These are phyloP conservation scores for Vanrija sp. DNA, from an alignment of 1,284 basidiomycete genomes.

Conservation along the genomic window DNA sequence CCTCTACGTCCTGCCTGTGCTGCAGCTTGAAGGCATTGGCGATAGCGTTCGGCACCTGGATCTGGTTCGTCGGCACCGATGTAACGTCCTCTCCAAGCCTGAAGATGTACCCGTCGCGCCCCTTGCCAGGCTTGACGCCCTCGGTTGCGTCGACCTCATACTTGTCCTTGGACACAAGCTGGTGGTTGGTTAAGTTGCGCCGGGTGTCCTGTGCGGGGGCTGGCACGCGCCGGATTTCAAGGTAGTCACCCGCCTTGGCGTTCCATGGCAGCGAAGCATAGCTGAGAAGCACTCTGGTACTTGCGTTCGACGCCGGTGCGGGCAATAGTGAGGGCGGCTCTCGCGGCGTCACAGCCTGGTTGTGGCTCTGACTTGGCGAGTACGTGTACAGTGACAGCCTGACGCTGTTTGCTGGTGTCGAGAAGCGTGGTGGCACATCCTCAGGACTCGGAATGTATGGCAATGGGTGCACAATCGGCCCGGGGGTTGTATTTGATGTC, in stretches of 20 bases:
- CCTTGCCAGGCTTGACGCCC: slow-evolving; percentile 28
- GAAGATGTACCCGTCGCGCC: slow-evolving; percentile 42
- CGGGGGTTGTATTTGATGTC: not conserved
- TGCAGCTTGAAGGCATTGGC: slow-evolving; percentile 45
- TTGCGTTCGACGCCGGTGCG: slow-evolving; percentile 10
- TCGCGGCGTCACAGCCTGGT: not conserved
- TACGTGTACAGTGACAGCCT: slow-evolving; percentile 36
- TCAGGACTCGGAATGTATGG: no score
- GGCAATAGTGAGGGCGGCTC: slow-evolving; percentile 1
- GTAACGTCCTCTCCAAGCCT: slow-evolving; percentile 36
- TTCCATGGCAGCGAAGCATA: slow-evolving; percentile 36
- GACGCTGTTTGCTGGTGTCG: slow-evolving; percentile 18
- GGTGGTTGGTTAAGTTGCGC: not conserved
- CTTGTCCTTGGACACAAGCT: not conserved
- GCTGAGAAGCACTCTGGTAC: slow-evolving; percentile 29
- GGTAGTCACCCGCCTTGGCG: slow-evolving; percentile 37
- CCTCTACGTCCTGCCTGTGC: slow-evolving; percentile 45
- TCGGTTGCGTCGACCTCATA: slow-evolving; percentile 32
- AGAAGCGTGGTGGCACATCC: no score
- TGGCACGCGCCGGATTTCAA: slow-evolving; percentile 36
- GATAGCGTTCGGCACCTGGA: slow-evolving; percentile 41
- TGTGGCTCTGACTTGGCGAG: slow-evolving; percentile 15
- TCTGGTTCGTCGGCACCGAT: slow-evolving; percentile 34
- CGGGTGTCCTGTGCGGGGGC: not conserved
- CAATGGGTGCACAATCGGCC: no score